A percentile compares a stretch with the other conserved stretches of the same genome.
phyloP scores from a whole-genome alignment of 306 rosid species.

The Luffa acutangula region DNA sequence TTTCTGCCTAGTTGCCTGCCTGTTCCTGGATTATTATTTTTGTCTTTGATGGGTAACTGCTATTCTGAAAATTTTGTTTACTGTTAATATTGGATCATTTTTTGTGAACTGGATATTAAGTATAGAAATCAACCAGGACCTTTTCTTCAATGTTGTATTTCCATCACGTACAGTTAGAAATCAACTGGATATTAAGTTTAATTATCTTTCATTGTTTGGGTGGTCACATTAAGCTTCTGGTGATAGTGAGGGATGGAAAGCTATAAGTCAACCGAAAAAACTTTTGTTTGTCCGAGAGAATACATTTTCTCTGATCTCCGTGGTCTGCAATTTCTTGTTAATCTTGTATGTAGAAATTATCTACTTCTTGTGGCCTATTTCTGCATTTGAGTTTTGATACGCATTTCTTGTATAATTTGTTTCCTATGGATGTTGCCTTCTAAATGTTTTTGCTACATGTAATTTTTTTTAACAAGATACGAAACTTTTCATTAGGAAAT shows the following conservation, averaged over 20 bases:
- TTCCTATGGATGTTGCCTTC: background rate
- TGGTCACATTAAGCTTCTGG: background rate
- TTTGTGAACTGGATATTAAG: background rate
- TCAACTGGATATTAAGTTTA: background rate
- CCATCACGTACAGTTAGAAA: background rate
- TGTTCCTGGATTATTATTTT: background rate
- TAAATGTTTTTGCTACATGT: too few species aligned
- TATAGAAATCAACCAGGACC: background rate
- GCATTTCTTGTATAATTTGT: background rate
- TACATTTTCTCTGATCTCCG: background rate
- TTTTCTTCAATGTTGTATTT: background rate
- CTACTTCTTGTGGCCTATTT: background rate
- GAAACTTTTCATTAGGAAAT: too few species aligned
- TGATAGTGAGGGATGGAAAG: background rate
- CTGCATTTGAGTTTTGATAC: background rate
- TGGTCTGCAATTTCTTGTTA: background rate
- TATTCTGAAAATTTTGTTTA: background rate
- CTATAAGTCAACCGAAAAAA: background rate
- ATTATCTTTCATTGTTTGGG: background rate
- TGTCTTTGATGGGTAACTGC: background rate
- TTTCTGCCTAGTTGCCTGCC: background rate
- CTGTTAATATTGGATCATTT: background rate
- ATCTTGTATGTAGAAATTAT: background rate
- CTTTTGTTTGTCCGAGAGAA: background rate
- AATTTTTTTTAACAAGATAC: too few species aligned